These are phyloP conservation scores for Hymenoscyphus fraxineus DNA, from an alignment of 2,329 filamentous ascomycete genomes.

Conservation along the genomic window DNA sequence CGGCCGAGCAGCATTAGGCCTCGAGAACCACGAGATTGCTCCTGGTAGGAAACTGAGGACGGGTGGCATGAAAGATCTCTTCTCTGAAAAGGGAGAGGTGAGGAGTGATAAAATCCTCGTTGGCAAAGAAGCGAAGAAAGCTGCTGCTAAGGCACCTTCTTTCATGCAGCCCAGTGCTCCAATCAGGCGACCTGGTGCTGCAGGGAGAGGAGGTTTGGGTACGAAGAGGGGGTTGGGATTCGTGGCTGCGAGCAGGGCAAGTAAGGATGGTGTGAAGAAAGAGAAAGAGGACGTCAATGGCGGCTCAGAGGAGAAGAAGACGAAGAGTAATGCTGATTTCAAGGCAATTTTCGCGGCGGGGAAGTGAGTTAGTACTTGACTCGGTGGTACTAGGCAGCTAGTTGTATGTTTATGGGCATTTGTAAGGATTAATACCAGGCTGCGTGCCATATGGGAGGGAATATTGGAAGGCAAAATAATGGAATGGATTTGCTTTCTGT, in stretches of 20 bases:
- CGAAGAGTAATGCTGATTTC: constrained; percentile 56
- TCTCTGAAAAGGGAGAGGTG: constrained; percentile 46
- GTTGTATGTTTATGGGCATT: not conserved
- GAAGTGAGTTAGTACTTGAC: constrained; percentile 3
- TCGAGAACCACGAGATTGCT: constrained; percentile 54
- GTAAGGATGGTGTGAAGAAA: constrained; percentile 10
- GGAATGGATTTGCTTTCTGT: too few relatives aligned
- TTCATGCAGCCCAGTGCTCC: constrained; percentile 32
- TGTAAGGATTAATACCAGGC: too few relatives aligned
- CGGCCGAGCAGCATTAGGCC: constrained; percentile 63
- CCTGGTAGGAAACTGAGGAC: constrained; percentile 49
- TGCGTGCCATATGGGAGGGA: too few relatives aligned
- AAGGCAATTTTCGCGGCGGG: constrained; percentile 41
- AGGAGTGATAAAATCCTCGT: constrained; percentile 41
- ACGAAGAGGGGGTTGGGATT: constrained; percentile 36
- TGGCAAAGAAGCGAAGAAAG: constrained; percentile 29
- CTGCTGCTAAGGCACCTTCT: constrained; percentile 34
- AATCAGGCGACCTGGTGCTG: constrained; percentile 34
- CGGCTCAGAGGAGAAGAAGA: constrained; percentile 28
- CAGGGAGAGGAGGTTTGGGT: constrained; percentile 37
- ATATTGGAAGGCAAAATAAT: too few relatives aligned
- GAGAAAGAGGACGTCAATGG: constrained; percentile 23
- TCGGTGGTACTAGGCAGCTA: constrained; percentile 11
- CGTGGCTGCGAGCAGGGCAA: constrained; percentile 10
- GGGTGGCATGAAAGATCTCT: constrained; percentile 53